Evolutionary conservation across 148 eudicot species (phyloP), one percentile per base, ranked within the genome.

Genomic region (Pharnaceum exiguum): DNA sequence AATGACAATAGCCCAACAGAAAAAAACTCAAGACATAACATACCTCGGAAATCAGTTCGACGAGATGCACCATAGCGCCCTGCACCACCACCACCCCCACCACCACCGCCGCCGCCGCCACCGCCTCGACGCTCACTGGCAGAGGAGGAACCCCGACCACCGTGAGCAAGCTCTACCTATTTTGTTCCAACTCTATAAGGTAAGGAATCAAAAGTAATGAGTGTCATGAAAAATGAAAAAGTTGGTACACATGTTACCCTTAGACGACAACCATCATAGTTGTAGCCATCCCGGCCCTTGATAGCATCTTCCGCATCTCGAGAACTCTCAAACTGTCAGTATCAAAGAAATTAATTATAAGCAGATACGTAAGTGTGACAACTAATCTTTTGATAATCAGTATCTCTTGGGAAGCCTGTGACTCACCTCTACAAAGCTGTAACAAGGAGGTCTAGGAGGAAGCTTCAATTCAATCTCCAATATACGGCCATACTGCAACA

Each of bases 281-380:
- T 89, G 64, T 93, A 93, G 65, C 99, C 99, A 89, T 93, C 96
- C 59, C 99, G 85, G 8, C 96, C 99, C 72, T 84, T 76, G 54
- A 89, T 86, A 17, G 99, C 99, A 69, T 93, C 99, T 40, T 93
- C 96, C 2, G 99, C 99, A 79, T 93, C 96, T 54, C 96, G 90
- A 65, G 95, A 21, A 74, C 70, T 84, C 58, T 89, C 99, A 78
- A 88, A 93, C 99, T 93, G 70, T 29, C 40, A 71, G 51, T 28
- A n/a, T 44, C 26, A 57, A 57, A 25, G 24, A 46, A 55, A 29
- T 35, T 6, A 7, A 35, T 35, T 26, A 47, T 10, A 49, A 24
- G 28, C 49, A 18, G 49, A 37, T 13, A 52, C 12, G 44, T 40
- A 49, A 59, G 51, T 24, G 57, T 38, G 22, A 54, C 27, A 13